A percentile compares a stretch with the other conserved stretches of the same genome.
Conservation (phyloP, 2,329 filamentous ascomycete species). For the Fusarium proliferatum region DNA sequence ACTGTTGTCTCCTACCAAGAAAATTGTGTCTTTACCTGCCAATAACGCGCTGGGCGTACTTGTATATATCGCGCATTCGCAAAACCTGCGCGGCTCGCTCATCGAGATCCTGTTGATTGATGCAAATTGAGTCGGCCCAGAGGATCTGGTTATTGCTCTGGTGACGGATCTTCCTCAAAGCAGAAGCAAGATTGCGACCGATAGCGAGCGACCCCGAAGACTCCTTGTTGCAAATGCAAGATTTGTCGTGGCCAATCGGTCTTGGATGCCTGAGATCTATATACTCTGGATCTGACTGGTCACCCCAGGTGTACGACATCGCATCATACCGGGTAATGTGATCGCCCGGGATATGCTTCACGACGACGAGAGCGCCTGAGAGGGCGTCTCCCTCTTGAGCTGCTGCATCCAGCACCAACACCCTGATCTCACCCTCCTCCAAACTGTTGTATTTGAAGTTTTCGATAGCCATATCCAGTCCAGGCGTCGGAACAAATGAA, state of each 20-base stretch:
- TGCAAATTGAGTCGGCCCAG: slow-evolving; percentile 15
- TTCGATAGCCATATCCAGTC: neutral
- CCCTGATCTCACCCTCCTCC: neutral
- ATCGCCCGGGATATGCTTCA: neutral
- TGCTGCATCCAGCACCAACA: neutral
- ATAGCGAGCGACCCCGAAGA: neutral
- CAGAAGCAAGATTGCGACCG: slow-evolving; percentile 4
- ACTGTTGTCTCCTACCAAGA: neutral
- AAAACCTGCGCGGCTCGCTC: neutral
- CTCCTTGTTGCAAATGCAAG: neutral
- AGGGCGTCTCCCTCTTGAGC: neutral
- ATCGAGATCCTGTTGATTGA: neutral
- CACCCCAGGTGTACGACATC: slow-evolving; percentile 9
- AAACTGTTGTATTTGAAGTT: neutral
- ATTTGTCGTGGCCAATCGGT: neutral
- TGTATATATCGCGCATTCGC: slow-evolving; percentile 6
- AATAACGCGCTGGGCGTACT: neutral
- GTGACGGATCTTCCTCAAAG: neutral
- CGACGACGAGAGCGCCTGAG: neutral
- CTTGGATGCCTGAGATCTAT: neutral
- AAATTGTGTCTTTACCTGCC: neutral
- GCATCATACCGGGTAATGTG: neutral
- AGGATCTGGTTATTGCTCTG: neutral
- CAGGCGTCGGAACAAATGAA: neutral
- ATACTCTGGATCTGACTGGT: neutral